Base-by-base conservation (phyloP, 2,329 filamentous ascomycete species). In the Gnomoniopsis smithogilvyi region DNA sequence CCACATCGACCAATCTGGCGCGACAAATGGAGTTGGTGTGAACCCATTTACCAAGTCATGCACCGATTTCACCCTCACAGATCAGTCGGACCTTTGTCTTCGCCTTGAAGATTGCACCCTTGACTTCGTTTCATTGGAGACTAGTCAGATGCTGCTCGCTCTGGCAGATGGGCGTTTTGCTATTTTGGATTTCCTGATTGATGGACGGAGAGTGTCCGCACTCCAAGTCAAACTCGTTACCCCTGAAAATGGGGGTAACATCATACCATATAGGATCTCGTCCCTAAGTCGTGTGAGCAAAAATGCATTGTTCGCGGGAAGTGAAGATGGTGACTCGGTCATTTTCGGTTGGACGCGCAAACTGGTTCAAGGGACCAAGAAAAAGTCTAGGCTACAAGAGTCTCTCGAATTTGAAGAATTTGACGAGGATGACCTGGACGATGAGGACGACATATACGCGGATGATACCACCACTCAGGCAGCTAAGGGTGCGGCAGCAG, bases 1-100 rank as follows among this genome's bases (percentile, higher is more conserved):
- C 61, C 95, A 99, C 72, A 87, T 99, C 64, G 94, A 98, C 69
- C 95, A 99, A 78, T 92, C 92, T 12, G 95, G 95, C 33, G 97
- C 96, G 72, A 85, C 92, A 14, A 96, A 92, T 68, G 94, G 92
- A 2, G 89, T 98, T 60, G 94, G 90, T 3, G 91, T 99, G 64
- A 99, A 99, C 69, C 84, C 91, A 36, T 96, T 96, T 74, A 89
- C 93, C 4, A 91, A 88, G 70, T 85, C 90, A 62, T 85, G 86
- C 63, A 96, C 94, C 2, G 84, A 89, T 0, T 98, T 97, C 67
- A 85, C 88, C 53, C 86, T 99, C 70, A 83, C 85, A 6, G 95
- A 99, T 70, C 94, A 97, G 73, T 90, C 92, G 0, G 85, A 91
- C 49, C 79, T 98, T 48, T 83, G 84, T 17, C 76, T 98, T 61